Base-by-base conservation (phyloP, 108 stramenopile genomes). In the Cyclostephanos tholiformis region DNA sequence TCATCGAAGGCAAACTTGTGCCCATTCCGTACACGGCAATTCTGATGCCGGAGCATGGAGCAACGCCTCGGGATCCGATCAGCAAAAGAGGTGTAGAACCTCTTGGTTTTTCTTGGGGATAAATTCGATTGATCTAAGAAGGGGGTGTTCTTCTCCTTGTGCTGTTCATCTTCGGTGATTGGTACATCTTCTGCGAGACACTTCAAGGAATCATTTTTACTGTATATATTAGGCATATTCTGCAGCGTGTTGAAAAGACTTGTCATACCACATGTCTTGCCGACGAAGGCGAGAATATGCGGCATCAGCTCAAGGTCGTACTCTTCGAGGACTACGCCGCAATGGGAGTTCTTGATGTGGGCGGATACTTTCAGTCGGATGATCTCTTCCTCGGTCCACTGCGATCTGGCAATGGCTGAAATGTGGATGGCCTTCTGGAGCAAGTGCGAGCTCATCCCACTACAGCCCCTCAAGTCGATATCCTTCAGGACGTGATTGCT, bases 401-500 rank as follows among this genome's bases (percentile, higher is more conserved):
- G 61, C 32, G 23, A 41, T 62, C 61, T 35, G 35, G 36, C 38
- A 23, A 43, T 14, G 36, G 30, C n/a, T 20, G 61, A 44, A 22
- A 36, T 16, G n/a, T 36, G 30, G 4, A 38, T 30, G 22, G 61
- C 20, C n/a, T 43, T 38, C 61, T 44, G n/a, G 20, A 62, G 36
- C 36, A 41, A 19, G 17, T n/a, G 4, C 38, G 41, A 38, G 43
- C 36, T 39, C 3, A 62, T 62, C 36, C n/a, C 16, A 39, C 39
- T 22, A 20, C 76, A 77, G 22, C 76, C 76, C 63, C 46, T 69
- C 44, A 77, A 7, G 36, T 70, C 46, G 4, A 77, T 6, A 16
- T 56, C 65, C 44, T 49, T 68, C 30, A 77, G 61, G 0, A 44
- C 39, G 65, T 77, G 76, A 25, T 77, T 77, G 41, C 76, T 64